These are phyloP conservation scores for Tilletiopsis washingtonensis DNA, from an alignment of 1,284 basidiomycete species.

Conservation along the genomic window DNA sequence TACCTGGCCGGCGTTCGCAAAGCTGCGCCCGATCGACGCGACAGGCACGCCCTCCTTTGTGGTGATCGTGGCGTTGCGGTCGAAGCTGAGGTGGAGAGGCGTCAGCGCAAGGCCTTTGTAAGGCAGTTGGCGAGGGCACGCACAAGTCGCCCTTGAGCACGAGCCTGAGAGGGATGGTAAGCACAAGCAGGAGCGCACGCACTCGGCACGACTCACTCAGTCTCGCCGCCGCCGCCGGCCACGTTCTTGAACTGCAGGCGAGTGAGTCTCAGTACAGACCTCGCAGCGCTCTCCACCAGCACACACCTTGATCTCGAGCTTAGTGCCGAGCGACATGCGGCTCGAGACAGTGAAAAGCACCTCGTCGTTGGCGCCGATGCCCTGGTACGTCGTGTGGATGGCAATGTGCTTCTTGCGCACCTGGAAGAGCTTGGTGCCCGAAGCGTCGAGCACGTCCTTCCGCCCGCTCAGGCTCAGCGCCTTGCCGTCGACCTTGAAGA, in stretches of 20 bases:
- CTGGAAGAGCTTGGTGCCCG: neutral
- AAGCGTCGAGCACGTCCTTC: conserved; percentile 5
- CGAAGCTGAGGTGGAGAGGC: no score
- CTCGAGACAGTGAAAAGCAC: conserved; percentile 10
- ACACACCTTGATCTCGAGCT: conserved; percentile 11
- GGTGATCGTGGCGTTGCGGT: conserved; percentile 12
- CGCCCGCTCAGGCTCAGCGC: conserved; percentile 7
- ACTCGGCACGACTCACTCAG: no score
- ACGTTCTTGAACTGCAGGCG: conserved; percentile 17
- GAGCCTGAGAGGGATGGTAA: no score
- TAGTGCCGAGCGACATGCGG: conserved; percentile 9
- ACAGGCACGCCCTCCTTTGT: conserved; percentile 14
- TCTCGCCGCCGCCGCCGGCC: conserved; percentile 6
- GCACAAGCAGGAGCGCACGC: no score
- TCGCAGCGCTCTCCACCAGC: no score
- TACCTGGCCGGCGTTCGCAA: conserved; percentile 13
- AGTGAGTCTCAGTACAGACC: no score
- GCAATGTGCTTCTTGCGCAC: neutral
- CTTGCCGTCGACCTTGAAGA: conserved; percentile 15
- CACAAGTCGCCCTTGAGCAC: conserved; percentile 12
- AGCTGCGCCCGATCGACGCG: conserved; percentile 14
- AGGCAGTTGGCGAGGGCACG: no score
- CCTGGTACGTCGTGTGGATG: neutral
- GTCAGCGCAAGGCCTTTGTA: no score
- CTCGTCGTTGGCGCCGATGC: neutral